Conservation (phyloP, 805 yeast species). For the Wickerhamiella shivajii region DNA sequence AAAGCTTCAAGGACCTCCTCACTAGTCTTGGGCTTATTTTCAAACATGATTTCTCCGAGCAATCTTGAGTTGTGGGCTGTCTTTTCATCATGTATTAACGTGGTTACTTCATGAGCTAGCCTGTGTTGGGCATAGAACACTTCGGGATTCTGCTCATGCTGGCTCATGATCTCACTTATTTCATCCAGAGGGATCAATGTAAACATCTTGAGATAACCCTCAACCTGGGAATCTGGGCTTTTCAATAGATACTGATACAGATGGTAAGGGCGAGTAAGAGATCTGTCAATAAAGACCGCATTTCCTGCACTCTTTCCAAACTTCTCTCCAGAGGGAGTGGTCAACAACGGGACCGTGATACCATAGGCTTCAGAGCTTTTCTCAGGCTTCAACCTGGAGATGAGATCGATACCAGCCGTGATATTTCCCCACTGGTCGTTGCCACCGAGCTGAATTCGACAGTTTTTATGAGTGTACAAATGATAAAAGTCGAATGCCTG, state of each 20-base stretch:
- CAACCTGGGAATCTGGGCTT: constrained; percentile 48
- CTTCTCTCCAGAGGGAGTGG: constrained; percentile 80
- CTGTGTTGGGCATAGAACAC: constrained; percentile 56
- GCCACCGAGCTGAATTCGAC: constrained; percentile 77
- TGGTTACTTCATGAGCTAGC: constrained; percentile 75
- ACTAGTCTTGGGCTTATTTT: constrained; percentile 31
- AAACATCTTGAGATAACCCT: constrained; percentile 53
- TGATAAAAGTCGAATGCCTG: constrained; percentile 93
- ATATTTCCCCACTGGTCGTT: constrained; percentile 98
- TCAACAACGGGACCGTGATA: constrained; percentile 75
- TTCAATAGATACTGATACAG: constrained; percentile 77
- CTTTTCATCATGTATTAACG: constrained; percentile 73
- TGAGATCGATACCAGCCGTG: constrained; percentile 86
- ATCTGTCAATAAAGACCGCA: constrained; percentile 72
- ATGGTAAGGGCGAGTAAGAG: constrained; percentile 65
- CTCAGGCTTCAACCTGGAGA: constrained; percentile 33
- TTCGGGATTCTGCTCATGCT: constrained; percentile 48
- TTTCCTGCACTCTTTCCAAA: constrained; percentile 97
- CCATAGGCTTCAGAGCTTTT: constrained; percentile 37
- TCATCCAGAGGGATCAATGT: constrained; percentile 57
- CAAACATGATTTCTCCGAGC: constrained; percentile 55
- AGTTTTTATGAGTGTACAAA: constrained; percentile 41
- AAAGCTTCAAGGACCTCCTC: constrained; percentile 43
- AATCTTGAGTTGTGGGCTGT: constrained; percentile 52
- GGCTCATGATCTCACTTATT: constrained; percentile 37